These are phyloP conservation scores for Alternaria gansuensis DNA, from an alignment of 2,329 filamentous ascomycete species.

Conservation along the genomic window DNA sequence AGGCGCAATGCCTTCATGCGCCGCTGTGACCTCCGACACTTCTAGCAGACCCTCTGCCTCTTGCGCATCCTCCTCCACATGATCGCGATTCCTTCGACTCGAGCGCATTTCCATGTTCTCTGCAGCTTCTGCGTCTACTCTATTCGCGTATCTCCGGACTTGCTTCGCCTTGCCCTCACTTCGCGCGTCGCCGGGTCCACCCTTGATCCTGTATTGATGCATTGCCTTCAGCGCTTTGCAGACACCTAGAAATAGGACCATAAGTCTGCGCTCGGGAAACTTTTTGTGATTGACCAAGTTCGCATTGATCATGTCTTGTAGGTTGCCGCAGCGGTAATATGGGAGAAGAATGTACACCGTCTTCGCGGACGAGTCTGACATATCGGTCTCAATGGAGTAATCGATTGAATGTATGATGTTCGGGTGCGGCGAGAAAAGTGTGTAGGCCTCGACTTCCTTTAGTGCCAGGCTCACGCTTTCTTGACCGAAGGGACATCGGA, in stretches of 20 bases:
- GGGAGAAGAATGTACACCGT: slow-evolving; percentile 96
- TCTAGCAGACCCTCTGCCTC: slow-evolving; percentile 87
- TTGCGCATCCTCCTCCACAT: slow-evolving; percentile 73
- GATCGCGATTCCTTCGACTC: slow-evolving; percentile 48
- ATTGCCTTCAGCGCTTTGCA: slow-evolving; percentile 87
- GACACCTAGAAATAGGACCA: slow-evolving; percentile 91
- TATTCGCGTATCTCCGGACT: slow-evolving; percentile 64
- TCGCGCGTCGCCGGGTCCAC: slow-evolving; percentile 61
- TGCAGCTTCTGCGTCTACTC: slow-evolving; percentile 62
- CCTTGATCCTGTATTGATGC: slow-evolving; percentile 82
- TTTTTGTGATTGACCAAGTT: slow-evolving; percentile 94
- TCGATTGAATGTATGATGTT: slow-evolving; percentile 90
- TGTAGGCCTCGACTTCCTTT: slow-evolving; percentile 97
- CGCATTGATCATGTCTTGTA: slow-evolving; percentile 98
- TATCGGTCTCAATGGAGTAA: slow-evolving; percentile 80
- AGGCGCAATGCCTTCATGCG: slow-evolving; percentile 72
- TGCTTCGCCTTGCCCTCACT: slow-evolving; percentile 64
- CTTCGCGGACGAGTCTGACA: slow-evolving; percentile 74
- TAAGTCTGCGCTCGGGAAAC: slow-evolving; percentile 87
- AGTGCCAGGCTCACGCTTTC: slow-evolving; percentile 94
- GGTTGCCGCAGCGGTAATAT: slow-evolving; percentile 92
- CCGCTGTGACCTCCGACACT: slow-evolving; percentile 73
- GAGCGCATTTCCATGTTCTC: slow-evolving; percentile 54
- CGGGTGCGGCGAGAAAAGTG: slow-evolving; percentile 80
- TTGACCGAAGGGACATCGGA: slow-evolving; percentile 95